A percentile compares a stretch with the other conserved stretches of the same genome.
Evolutionary conservation across 2,329 filamentous ascomycete genomes (phyloP).

Genomic region (Stagonosporopsis tanaceti): DNA sequence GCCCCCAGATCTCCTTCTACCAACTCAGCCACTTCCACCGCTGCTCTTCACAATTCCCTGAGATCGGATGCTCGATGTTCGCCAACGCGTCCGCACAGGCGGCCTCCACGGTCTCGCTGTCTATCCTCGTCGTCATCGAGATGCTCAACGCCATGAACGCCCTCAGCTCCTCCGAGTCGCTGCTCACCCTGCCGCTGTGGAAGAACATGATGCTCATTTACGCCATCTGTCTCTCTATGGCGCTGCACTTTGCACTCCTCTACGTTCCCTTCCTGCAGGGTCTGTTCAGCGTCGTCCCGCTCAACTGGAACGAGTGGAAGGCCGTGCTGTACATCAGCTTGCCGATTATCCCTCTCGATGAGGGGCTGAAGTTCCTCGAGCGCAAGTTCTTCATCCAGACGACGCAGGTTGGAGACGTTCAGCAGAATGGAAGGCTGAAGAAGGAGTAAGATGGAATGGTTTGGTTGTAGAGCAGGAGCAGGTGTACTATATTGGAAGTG

Average conservation of each 20-base stretch:
- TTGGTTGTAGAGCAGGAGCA: neutral
- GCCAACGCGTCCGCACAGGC: slow-evolving; percentile 83
- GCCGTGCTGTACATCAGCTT: slow-evolving; percentile 87
- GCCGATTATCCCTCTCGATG: slow-evolving; percentile 89
- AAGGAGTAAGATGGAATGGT: slow-evolving; percentile 27
- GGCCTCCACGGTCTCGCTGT: slow-evolving; percentile 91
- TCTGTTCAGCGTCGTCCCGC: slow-evolving; percentile 88
- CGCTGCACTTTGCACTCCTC: slow-evolving; percentile 89
- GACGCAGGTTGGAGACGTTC: slow-evolving; percentile 25
- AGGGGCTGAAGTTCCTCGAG: slow-evolving; percentile 81
- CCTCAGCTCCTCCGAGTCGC: slow-evolving; percentile 90
- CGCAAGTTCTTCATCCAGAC: slow-evolving; percentile 47
- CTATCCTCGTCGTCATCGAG: slow-evolving; percentile 92
- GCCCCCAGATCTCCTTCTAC: slow-evolving; percentile 89
- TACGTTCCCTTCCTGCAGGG: slow-evolving; percentile 89
- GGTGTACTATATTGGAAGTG: slow-evolving; percentile 2
- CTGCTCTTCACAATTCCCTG: slow-evolving; percentile 83
- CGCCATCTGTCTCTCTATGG: slow-evolving; percentile 92
- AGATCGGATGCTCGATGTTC: slow-evolving; percentile 94
- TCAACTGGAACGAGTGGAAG: slow-evolving; percentile 89
- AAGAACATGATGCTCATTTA: slow-evolving; percentile 98
- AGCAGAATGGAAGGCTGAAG: slow-evolving; percentile 36
- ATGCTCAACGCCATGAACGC: slow-evolving; percentile 99
- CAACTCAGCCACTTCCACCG: slow-evolving; percentile 93
- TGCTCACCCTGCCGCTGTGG: slow-evolving; percentile 94